phyloP scores from a whole-genome alignment of 2,329 filamentous ascomycete genomes.

The Sphaceloma murrayae region DNA sequence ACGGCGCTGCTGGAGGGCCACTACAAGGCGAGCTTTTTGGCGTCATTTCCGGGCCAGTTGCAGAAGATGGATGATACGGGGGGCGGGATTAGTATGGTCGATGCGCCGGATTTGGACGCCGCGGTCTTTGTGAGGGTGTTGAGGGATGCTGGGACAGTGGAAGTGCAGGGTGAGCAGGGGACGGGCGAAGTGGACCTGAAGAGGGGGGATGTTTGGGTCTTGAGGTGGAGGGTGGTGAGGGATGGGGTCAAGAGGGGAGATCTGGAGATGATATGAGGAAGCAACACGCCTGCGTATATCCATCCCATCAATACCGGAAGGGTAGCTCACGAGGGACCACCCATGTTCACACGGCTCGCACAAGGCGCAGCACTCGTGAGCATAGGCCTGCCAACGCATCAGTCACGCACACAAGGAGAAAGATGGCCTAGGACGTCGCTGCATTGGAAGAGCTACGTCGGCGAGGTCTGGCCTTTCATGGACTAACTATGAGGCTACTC shows the following conservation, averaged over 20 bases:
- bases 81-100: constrained; percentile 86
- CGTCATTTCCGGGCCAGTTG: constrained; percentile 66
- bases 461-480: neutral
- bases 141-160: constrained; percentile 47
- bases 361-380: no score
- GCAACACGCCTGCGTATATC: no score
- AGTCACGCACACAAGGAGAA: no score
- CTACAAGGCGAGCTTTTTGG: constrained; percentile 76
- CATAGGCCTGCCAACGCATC: no score
- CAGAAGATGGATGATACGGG: constrained; percentile 84
- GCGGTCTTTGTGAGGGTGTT: constrained; percentile 77
- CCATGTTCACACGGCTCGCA: no score
- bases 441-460: no score
- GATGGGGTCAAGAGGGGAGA: constrained; percentile 65
- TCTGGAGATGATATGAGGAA: constrained; percentile 48
- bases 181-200: constrained; percentile 34
- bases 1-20: constrained; percentile 76
- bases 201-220: constrained; percentile 49
- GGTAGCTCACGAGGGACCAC: no score
- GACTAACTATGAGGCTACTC: constrained; percentile 50
- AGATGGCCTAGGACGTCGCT: no score
- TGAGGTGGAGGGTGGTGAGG: constrained; percentile 48
- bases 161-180: constrained; percentile 53
- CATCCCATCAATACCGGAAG: no score
- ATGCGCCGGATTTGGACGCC: constrained; percentile 68